A percentile compares a stretch with the other conserved stretches of the same genome.
Evolutionary conservation across 2,329 filamentous ascomycete genomes (phyloP).

Genomic region (Penicillium griseofulvum): DNA sequence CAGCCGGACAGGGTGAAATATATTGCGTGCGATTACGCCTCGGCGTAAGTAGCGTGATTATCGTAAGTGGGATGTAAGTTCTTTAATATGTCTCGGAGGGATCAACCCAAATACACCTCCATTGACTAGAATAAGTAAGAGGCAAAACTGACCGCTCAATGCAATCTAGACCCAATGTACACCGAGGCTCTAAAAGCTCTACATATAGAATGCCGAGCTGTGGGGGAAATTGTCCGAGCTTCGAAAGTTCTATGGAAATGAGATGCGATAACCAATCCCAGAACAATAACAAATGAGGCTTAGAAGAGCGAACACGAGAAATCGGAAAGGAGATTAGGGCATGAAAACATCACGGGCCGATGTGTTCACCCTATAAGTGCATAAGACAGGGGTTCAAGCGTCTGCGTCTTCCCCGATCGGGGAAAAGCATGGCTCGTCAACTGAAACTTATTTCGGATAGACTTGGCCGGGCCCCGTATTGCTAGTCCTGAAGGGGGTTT

Average conservation of each 20-base stretch:
- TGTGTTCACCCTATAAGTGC: too few species aligned
- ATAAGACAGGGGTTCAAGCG: too few species aligned
- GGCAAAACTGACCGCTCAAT: background rate
- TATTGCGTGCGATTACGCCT: background rate
- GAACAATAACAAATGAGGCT: too few species aligned
- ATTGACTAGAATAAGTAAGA: background rate
- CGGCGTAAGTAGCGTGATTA: background rate
- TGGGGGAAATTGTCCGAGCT: background rate
- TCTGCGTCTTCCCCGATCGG: conserved; percentile 8
- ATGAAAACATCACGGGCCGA: background rate
- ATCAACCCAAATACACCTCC: background rate
- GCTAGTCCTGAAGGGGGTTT: background rate
- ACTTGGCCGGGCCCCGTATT: background rate
- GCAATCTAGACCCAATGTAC: background rate
- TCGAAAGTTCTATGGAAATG: background rate
- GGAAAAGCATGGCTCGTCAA: conserved; percentile 20
- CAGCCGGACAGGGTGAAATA: background rate
- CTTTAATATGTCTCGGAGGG: background rate
- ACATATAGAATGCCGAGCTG: background rate
- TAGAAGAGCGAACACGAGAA: background rate
- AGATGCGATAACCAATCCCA: background rate
- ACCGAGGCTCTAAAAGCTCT: background rate
- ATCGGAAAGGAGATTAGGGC: conserved; percentile 4
- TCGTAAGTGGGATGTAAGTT: background rate
- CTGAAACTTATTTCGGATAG: conserved; percentile 10